Percentiles rank a stretch among this genome's conserved stretches.
Conservation (phyloP, 73 alveolate genomes). For the Paramecium biaurelia region DNA sequence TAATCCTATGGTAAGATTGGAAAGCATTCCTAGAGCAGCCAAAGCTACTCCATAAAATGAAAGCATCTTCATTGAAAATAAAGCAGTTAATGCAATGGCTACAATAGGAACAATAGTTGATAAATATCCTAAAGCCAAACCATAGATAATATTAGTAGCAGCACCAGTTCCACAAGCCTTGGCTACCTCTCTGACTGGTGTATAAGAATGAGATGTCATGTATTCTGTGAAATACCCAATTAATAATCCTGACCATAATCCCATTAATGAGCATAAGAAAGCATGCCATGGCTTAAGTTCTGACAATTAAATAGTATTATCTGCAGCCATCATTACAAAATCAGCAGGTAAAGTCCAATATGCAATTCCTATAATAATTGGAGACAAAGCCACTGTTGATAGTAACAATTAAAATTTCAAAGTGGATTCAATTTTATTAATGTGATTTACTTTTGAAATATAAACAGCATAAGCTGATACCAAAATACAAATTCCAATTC, state of each 20-base stretch:
- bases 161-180: conserved; percentile 94
- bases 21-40: conserved; percentile 98
- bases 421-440: conserved; percentile 66
- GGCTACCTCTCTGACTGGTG: conserved; percentile 94
- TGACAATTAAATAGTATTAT: background rate
- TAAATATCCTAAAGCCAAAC: conserved; percentile 92
- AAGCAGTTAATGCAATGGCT: conserved; percentile 81
- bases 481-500: conserved; percentile 67
- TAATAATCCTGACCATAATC: conserved; percentile 89
- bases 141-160: conserved; percentile 95
- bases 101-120: conserved; percentile 85
- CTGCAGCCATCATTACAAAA: conserved; percentile 60
- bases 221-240: conserved; percentile 88
- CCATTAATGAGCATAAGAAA: conserved; percentile 73
- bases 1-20: conserved; percentile 87
- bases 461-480: conserved; percentile 64
- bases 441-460: conserved; percentile 66
- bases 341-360: conserved; percentile 69
- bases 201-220: conserved; percentile 91
- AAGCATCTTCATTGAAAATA: conserved; percentile 74
- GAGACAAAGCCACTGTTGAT: conserved; percentile 70
- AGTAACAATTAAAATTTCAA: conserved; percentile 64
- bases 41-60: conserved; percentile 92
- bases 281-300: conserved; percentile 52
- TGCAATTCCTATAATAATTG: conserved; percentile 62